These are phyloP conservation scores for Trypanosoma melophagium DNA, from an alignment of 208 protist genomes.

Conservation along the genomic window DNA sequence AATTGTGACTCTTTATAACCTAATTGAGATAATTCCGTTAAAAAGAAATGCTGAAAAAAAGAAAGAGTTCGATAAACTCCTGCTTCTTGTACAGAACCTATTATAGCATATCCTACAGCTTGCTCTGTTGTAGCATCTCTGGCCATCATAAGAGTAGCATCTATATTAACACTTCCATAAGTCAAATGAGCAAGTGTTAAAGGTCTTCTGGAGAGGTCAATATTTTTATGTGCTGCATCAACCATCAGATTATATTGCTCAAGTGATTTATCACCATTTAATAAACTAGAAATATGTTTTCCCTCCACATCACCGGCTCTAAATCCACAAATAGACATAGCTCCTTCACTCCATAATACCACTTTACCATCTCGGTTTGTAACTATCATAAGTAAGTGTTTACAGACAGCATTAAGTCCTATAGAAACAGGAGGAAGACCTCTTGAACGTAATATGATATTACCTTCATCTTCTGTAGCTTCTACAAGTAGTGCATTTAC, in stretches of 20 bases:
- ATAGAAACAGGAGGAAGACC: constrained; percentile 35
- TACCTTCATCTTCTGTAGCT: constrained; percentile 52
- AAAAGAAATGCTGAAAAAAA: constrained; percentile 58
- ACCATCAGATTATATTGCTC: constrained; percentile 62
- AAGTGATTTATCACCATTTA: constrained; percentile 60
- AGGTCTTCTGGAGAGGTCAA: constrained; percentile 42
- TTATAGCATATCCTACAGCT: constrained; percentile 44
- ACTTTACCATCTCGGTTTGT: constrained; percentile 51
- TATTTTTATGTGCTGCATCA: constrained; percentile 45
- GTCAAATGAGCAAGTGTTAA: constrained; percentile 51
- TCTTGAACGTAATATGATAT: constrained; percentile 33
- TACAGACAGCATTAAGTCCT: constrained; percentile 40
- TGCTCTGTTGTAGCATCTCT: constrained; percentile 38
- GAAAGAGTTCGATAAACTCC: constrained; percentile 49
- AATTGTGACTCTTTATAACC: constrained; percentile 40
- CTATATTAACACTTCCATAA: constrained; percentile 52
- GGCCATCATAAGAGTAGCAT: constrained; percentile 41
- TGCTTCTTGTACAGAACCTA: constrained; percentile 55
- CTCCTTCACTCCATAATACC: constrained; percentile 60
- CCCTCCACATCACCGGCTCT: constrained; percentile 52
- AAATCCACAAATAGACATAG: constrained; percentile 42
- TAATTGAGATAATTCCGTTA: constrained; percentile 40
- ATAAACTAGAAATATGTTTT: constrained; percentile 56
- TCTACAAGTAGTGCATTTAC: constrained; percentile 39
- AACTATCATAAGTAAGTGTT: constrained; percentile 49